These are phyloP conservation scores for Chytridium lagenaria DNA, from an alignment of 371 early-diverging fungal genomes.

Conservation along the genomic window DNA sequence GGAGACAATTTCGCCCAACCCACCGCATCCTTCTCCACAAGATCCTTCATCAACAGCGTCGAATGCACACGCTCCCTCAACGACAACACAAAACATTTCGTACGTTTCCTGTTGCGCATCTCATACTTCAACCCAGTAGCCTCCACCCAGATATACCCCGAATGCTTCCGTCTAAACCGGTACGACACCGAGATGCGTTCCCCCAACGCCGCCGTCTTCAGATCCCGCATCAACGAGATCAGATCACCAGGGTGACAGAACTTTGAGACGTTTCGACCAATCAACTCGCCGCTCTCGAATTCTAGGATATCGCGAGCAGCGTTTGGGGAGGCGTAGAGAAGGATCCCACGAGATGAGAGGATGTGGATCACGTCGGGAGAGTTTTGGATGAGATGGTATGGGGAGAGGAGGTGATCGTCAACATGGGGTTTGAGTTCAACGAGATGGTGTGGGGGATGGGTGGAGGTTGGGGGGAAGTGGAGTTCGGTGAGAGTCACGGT, in stretches of 20 bases:
- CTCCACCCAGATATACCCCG: conserved; percentile 68
- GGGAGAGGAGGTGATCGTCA: background rate
- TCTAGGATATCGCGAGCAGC: conserved; percentile 50
- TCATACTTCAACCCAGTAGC: conserved; percentile 61
- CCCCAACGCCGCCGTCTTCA: conserved; percentile 42
- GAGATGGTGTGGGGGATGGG: background rate
- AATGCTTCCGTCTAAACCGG: conserved; percentile 59
- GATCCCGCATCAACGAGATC: conserved; percentile 65
- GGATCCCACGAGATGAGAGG: conserved; percentile 67
- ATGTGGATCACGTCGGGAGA: conserved; percentile 63
- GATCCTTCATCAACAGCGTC: conserved; percentile 35
- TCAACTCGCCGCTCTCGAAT: conserved; percentile 56
- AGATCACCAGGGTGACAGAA: conserved; percentile 62
- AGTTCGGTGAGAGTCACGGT: background rate
- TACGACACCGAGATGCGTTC: conserved; percentile 60
- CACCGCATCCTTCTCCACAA: conserved; percentile 34
- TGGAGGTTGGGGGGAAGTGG: background rate
- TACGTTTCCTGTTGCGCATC: conserved; percentile 63
- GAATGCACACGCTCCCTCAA: conserved; percentile 58
- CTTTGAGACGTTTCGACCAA: conserved; percentile 49
- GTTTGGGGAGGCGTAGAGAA: conserved; percentile 61
- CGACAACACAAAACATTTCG: conserved; percentile 63
- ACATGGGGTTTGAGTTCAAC: background rate
- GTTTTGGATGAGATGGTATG: background rate
- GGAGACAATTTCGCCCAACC: conserved; percentile 69